Base-by-base conservation (phyloP, 768 basidiomycete species). In the Harrya chromipes region DNA sequence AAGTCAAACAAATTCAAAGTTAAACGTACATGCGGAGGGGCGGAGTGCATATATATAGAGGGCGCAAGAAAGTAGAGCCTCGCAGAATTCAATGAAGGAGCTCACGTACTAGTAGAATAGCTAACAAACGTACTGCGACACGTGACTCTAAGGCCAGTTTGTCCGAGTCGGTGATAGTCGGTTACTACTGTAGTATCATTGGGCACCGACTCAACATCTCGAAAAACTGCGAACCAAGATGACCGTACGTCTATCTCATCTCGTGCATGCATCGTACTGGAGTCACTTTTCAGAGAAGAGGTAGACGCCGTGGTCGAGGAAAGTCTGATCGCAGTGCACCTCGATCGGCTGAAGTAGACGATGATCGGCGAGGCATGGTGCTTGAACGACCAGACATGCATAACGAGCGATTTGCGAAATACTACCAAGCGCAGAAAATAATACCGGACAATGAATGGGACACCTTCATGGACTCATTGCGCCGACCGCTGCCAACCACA, bases 371-470 rank as follows among this genome's bases (percentile, higher is more conserved):
- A 23, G 79, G 79, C 60, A 68, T 76, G n/a, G n/a, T n/a, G 43
- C 71, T 86, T 42, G 78, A 80, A 48, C 82, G 77, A 54, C 57
- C 69, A 26, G 80, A 82, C 63, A 89, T 90, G 87, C 59, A 80
- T 44, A 90, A 90, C 57, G 81, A 80, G 38, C 81, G 81, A 6
- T 80, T 89, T 54, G 74, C 73, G 43, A 69, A 71, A 7, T 90
- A 90, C 65, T 90, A 90, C 70, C 75, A 78, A 61, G 77, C 82
- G 0, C 94, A 97, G 67, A 75, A 79, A 13, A 82, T 95, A 39
- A 70, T 97, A 4, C 72, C 82, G 1, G 82, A 85, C 0, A 79
- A 81, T 2, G 90, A 98, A 65, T 98, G 92, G 90, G 77, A 83
- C 0, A 41, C 55, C 1, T 87, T 97, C 51, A 68, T 93, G 55